Conservation (phyloP, 2,329 filamentous ascomycete genomes). For the Paecilomyces sp. region DNA sequence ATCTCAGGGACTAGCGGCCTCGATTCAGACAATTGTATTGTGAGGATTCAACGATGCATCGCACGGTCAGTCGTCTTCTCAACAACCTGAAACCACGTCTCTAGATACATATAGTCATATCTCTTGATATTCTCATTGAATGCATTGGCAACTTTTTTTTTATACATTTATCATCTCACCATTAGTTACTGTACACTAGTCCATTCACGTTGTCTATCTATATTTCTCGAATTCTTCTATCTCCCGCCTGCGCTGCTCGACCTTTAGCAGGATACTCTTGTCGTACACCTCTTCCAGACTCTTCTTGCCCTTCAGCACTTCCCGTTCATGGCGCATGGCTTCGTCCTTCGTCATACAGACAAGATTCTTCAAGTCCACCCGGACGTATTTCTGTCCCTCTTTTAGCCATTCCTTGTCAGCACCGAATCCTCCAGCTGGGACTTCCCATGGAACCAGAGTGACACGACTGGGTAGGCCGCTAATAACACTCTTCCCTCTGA, state of each 20-base stretch:
- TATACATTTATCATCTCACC: background rate
- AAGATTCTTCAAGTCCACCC: constrained; percentile 60
- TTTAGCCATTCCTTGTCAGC: constrained; percentile 53
- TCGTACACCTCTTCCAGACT: constrained; percentile 68
- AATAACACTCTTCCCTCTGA: constrained; percentile 70
- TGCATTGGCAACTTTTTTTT: background rate
- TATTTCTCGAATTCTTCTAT: constrained; percentile 51
- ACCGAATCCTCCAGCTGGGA: constrained; percentile 53
- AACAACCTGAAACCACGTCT: background rate
- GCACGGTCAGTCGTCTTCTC: background rate
- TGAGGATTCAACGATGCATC: background rate
- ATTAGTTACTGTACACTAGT: background rate
- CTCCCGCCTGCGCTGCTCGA: constrained; percentile 61
- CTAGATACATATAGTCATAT: background rate
- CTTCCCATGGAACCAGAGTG: constrained; percentile 72
- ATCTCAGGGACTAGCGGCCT: background rate
- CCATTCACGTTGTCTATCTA: constrained; percentile 35
- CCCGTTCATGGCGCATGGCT: constrained; percentile 68
- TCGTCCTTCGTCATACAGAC: constrained; percentile 95
- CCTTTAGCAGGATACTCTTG: constrained; percentile 55
- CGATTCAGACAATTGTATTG: background rate
- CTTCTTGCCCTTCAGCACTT: constrained; percentile 65
- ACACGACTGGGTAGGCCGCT: constrained; percentile 76
- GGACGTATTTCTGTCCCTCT: constrained; percentile 70
- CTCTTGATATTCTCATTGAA: background rate